These are phyloP conservation scores for Leccinum truebloodii DNA, from an alignment of 768 basidiomycete species.

Conservation along the genomic window DNA sequence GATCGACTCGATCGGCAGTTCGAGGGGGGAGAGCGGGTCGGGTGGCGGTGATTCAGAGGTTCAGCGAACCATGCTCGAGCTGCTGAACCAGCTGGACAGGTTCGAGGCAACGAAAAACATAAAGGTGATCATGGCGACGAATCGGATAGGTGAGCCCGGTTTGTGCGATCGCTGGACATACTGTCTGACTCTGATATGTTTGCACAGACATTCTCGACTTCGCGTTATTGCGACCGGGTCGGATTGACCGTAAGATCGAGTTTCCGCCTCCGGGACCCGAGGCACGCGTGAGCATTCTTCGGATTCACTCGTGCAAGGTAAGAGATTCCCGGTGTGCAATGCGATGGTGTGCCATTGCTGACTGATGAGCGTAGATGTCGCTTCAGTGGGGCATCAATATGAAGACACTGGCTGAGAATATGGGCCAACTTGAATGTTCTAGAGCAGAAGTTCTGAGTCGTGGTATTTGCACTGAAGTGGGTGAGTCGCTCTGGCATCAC, in stretches of 20 bases:
- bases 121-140: neutral
- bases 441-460: conserved; percentile 84
- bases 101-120: neutral
- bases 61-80: neutral
- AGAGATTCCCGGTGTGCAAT: neutral
- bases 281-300: conserved; percentile 84
- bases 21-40: conserved; percentile 76
- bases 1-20: conserved; percentile 96
- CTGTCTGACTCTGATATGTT: conserved; percentile 18
- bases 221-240: conserved; percentile 89
- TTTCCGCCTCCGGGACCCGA: conserved; percentile 86
- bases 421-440: conserved; percentile 98
- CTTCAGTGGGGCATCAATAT: conserved; percentile 96
- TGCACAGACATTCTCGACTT: conserved; percentile 86
- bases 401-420: conserved; percentile 95
- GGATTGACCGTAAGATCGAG: conserved; percentile 60
- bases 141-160: conserved; percentile 72
- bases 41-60: conserved; percentile 89
- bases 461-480: conserved; percentile 97
- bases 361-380: conserved; percentile 71
- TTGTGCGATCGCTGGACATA: neutral
- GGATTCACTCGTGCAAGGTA: conserved; percentile 61
- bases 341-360: neutral
- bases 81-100: neutral
- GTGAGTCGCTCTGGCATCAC: conserved; percentile 38